Evolutionary conservation across 148 eudicot species (phyloP).

Genomic region (Beta vulgaris): DNA sequence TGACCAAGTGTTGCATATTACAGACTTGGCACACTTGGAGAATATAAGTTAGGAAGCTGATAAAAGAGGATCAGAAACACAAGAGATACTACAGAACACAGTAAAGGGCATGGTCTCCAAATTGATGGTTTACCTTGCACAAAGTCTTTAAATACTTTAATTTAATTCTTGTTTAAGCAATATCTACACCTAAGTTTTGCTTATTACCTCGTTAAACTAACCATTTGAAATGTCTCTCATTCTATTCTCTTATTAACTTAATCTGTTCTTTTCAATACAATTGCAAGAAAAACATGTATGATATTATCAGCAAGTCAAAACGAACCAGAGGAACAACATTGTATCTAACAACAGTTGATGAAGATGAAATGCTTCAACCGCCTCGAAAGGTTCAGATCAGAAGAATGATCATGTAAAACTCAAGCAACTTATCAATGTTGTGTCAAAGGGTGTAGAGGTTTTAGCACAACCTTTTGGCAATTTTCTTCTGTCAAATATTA

Average conservation of each 20-base stretch:
- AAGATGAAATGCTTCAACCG: background rate
- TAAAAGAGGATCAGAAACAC: no score
- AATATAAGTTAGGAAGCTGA: no score
- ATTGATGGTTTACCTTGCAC: conserved; percentile 30
- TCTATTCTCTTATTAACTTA: background rate
- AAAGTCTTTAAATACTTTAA: conserved; percentile 7
- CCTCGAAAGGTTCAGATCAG: background rate
- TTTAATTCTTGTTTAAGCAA: conserved; percentile 26
- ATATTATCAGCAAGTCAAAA: conserved; percentile 31
- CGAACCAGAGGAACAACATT: conserved; percentile 23
- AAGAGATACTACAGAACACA: no score
- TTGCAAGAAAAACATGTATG: conserved; percentile 20
- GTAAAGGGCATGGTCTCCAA: no score
- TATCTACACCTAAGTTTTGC: conserved; percentile 4
- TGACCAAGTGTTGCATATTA: no score
- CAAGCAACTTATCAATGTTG: conserved; percentile 29
- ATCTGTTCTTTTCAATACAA: background rate
- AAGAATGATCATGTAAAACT: conserved; percentile 21
- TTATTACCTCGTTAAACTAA: background rate
- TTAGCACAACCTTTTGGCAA: no score
- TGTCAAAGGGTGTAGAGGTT: no score
- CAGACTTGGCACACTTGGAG: no score
- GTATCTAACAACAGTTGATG: background rate
- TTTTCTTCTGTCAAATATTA: no score
- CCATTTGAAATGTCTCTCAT: background rate